Evolutionary conservation across 805 yeast species (phyloP), one percentile per base, ranked within the genome.

Genomic region (Saccharomyces kudriavzevii): DNA sequence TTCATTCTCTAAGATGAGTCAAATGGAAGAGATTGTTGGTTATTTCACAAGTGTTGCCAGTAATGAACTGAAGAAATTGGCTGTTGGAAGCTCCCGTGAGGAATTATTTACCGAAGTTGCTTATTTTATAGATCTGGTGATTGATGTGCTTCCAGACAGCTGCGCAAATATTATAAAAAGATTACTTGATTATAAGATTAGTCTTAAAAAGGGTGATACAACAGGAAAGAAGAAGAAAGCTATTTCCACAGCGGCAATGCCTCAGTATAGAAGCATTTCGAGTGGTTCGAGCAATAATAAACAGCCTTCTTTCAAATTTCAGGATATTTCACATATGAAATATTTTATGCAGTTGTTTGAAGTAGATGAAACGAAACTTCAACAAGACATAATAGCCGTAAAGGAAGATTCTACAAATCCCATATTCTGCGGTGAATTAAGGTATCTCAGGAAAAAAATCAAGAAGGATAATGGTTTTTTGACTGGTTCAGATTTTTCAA

Each of bases 271-370:
- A 45, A 45, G 20, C 9, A 22, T 25, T 14, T 45, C 43, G 22
- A 13, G 5, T 3, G 9, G 31, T 20, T 25, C 22, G 9, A 26
- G 5, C 11, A 10, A n/a, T 11, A 25, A 26, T 25, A 29, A 20
- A 5, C 67, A 68, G 31, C 87, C 88, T 1, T 73, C 84, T 0
- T 85, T 77, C 61, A 73, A 76, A 40, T 52, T 83, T 1, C 58
- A 74, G 0, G 88, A 85, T 56, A 79, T 85, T 69, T 79, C 81
- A 20, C 74, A 76, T 55, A 76, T 82, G 1, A 63, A 59, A n/a
- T 68, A 79, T 25, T 60, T 87, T 9, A 75, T 73, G 40, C 65
- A 69, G 2, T 52, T 85, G n/a, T 83, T 86, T 61, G 61, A 64
- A 3, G 71, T 81, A 2, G 80, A 81, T 49, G 73, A 70, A 2